Conservation (phyloP, 805 yeast genomes). For the Hanseniaspora lachancei region DNA sequence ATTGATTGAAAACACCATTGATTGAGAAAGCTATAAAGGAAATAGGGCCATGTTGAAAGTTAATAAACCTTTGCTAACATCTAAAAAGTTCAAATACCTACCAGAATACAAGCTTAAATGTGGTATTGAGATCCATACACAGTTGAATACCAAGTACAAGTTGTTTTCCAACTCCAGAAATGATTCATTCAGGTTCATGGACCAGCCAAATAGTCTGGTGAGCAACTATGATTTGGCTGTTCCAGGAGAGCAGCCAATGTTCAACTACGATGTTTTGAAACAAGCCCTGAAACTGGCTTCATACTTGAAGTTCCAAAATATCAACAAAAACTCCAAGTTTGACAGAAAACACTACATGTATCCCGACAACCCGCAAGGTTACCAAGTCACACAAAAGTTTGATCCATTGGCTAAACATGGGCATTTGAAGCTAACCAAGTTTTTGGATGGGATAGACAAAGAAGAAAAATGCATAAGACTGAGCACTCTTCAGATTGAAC, state of each 20-base stretch:
- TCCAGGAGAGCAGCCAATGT: conserved; percentile 83
- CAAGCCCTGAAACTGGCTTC: conserved; percentile 61
- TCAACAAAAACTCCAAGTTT: conserved; percentile 50
- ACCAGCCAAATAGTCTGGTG: conserved; percentile 52
- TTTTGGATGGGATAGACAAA: conserved; percentile 40
- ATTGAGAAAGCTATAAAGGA: neutral
- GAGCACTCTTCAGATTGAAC: conserved; percentile 80
- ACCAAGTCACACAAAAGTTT: conserved; percentile 85
- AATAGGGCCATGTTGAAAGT: neutral
- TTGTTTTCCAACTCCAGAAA: conserved; percentile 55
- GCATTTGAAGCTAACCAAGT: conserved; percentile 32
- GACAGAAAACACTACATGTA: conserved; percentile 94
- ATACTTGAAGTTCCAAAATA: conserved; percentile 45
- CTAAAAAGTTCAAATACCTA: conserved; percentile 9
- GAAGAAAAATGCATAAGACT: conserved; percentile 42
- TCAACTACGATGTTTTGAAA: conserved; percentile 62
- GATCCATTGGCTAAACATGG: conserved; percentile 71
- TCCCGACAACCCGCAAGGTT: conserved; percentile 92
- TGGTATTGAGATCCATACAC: conserved; percentile 91
- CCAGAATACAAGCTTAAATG: conserved; percentile 42
- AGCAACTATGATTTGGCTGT: conserved; percentile 73
- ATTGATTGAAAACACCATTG: too few relatives aligned
- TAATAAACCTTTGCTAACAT: neutral
- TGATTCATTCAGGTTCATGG: conserved; percentile 32
- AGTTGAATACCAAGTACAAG: conserved; percentile 58